Evolutionary conservation across 1,139 yeast genomes (phyloP).

Genomic region (Suhomyces maxii): DNA sequence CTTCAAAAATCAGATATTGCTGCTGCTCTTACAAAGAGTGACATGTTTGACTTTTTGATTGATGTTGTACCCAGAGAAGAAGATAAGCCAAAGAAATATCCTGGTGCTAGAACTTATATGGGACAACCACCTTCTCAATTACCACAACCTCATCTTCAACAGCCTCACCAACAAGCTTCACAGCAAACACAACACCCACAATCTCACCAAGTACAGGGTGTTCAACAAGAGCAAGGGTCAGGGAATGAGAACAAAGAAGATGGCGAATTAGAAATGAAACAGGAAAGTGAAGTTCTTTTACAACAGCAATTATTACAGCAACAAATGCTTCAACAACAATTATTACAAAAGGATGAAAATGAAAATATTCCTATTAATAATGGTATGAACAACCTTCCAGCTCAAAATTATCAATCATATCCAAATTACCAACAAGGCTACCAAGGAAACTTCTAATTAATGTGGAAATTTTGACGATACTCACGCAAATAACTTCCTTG

Average conservation of each 20-base stretch:
- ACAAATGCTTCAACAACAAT: slow-evolving; percentile 16
- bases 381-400: slow-evolving; percentile 6
- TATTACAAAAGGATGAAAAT: slow-evolving; percentile 9
- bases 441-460: slow-evolving; percentile 11
- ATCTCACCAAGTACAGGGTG: slow-evolving; percentile 12
- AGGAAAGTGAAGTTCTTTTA: slow-evolving; percentile 13
- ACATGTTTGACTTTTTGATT: slow-evolving; percentile 94
- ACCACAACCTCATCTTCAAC: slow-evolving; percentile 12
- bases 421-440: slow-evolving; percentile 11
- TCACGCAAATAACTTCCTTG: not conserved
- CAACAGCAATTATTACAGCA: slow-evolving; percentile 19
- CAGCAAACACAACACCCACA: slow-evolving; percentile 9
- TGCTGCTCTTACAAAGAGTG: slow-evolving; percentile 90
- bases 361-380: slow-evolving; percentile 9
- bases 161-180: not conserved
- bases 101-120: slow-evolving; percentile 7
- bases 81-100: slow-evolving; percentile 51
- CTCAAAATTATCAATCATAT: slow-evolving; percentile 10
- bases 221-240: not conserved
- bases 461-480: not conserved
- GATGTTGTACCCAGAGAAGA: slow-evolving; percentile 92
- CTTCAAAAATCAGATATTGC: slow-evolving; percentile 93
- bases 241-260: not conserved
- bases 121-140: slow-evolving; percentile 9
- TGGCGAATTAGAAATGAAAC: slow-evolving; percentile 9